These are phyloP conservation scores for Russula compacta DNA, from an alignment of 768 basidiomycete genomes.

Conservation along the genomic window DNA sequence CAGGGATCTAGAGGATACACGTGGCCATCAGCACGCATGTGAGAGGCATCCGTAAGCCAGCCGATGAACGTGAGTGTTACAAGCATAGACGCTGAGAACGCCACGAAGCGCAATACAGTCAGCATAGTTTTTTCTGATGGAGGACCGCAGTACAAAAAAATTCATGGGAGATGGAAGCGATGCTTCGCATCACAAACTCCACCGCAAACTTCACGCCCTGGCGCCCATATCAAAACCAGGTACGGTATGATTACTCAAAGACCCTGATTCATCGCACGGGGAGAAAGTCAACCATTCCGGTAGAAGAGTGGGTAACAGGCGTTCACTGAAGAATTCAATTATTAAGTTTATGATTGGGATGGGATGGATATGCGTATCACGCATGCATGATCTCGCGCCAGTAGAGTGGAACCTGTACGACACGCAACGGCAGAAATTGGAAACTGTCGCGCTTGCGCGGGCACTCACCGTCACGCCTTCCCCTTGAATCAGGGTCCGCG, in stretches of 20 bases:
- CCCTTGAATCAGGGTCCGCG: constrained; percentile 36
- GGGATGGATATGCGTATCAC: background rate
- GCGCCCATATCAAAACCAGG: background rate
- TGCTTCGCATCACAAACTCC: background rate
- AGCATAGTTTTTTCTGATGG: background rate
- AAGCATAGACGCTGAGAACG: constrained; percentile 4
- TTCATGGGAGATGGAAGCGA: background rate
- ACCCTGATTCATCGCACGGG: background rate
- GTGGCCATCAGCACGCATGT: constrained; percentile 1
- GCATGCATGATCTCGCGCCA: background rate
- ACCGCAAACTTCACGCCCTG: background rate
- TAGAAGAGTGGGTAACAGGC: background rate
- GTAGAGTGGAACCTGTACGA: background rate
- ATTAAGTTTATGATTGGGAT: background rate
- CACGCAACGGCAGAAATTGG: background rate
- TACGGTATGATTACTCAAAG: background rate
- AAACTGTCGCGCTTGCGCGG: background rate
- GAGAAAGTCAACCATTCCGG: background rate
- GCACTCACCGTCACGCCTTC: constrained; percentile 46
- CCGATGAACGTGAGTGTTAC: background rate
- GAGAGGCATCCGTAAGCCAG: background rate
- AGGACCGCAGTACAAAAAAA: background rate
- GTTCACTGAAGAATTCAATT: background rate
- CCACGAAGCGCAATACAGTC: background rate
- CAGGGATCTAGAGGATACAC: constrained; percentile 39